These are phyloP conservation scores for Rhizophagus sp. DNA, from an alignment of 192 early-diverging fungal species.

Conservation along the genomic window DNA sequence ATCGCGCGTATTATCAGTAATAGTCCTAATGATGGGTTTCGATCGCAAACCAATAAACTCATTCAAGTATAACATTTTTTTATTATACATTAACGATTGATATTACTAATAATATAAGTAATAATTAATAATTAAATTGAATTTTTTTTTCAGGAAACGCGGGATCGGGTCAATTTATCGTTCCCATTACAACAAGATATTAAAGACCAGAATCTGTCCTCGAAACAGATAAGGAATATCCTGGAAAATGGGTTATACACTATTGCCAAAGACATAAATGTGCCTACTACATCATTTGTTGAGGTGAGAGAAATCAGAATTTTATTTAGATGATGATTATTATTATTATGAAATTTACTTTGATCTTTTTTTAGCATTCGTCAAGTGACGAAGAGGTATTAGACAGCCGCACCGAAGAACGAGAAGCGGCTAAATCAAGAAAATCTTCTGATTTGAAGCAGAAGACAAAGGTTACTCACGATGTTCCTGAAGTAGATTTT, in stretches of 20 bases:
- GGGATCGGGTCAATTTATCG: background rate
- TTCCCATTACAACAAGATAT: background rate
- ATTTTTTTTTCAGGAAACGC: background rate
- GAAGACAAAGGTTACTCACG: background rate
- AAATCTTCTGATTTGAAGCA: background rate
- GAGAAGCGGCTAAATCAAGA: background rate
- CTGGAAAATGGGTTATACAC: conserved; percentile 13
- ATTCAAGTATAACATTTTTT: background rate
- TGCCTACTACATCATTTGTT: background rate
- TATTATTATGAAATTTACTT: background rate
- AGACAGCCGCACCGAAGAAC: background rate
- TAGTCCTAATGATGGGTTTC: conserved; percentile 17
- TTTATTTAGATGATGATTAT: background rate
- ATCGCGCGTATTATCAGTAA: conserved; percentile 10
- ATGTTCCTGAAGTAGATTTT: background rate
- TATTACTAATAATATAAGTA: background rate
- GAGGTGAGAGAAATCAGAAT: background rate
- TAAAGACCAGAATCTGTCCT: background rate
- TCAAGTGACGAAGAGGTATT: conserved; percentile 24
- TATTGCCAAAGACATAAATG: conserved; percentile 9
- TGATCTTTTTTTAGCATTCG: background rate
- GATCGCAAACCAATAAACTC: background rate
- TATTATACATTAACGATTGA: background rate
- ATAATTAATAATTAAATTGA: background rate
- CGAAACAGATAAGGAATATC: background rate